phyloP scores from a whole-genome alignment of 2,329 filamentous ascomycete genomes.

The Sphaceloma murrayae region DNA sequence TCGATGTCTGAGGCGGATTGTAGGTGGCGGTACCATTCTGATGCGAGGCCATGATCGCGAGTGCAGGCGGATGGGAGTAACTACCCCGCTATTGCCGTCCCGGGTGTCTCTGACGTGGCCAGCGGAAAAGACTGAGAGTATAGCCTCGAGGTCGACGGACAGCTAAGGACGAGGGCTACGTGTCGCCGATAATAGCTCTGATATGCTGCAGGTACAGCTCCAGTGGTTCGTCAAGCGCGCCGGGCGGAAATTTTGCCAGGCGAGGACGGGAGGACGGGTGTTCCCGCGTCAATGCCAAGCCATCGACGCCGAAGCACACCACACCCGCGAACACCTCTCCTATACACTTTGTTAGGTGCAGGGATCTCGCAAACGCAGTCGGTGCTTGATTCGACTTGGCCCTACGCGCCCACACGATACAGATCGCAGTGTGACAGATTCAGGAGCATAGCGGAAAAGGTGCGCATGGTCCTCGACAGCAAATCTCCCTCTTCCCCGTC shows the following conservation, averaged over 20 bases:
- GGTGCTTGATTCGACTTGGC: neutral
- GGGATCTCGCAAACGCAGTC: neutral
- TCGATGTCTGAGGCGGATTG: constrained; percentile 30
- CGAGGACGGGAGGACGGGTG: neutral
- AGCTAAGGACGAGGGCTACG: neutral
- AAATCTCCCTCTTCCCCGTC: constrained; percentile 10
- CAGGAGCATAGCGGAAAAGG: neutral
- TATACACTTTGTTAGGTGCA: neutral
- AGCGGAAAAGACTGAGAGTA: neutral
- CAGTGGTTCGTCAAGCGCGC: neutral
- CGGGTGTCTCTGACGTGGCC: neutral
- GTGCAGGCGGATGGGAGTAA: neutral
- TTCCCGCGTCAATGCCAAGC: neutral
- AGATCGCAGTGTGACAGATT: neutral
- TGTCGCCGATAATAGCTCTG: no score
- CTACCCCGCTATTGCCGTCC: no score
- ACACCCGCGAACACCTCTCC: neutral
- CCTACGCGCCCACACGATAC: neutral
- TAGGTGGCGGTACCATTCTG: constrained; percentile 25
- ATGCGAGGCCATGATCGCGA: neutral
- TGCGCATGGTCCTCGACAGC: constrained; percentile 3
- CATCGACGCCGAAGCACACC: neutral
- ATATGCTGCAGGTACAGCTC: neutral
- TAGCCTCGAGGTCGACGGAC: neutral
- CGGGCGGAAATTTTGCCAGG: neutral